Base-by-base conservation (phyloP, 495 filamentous ascomycete species). In the Hypomontagnella monticulosa region DNA sequence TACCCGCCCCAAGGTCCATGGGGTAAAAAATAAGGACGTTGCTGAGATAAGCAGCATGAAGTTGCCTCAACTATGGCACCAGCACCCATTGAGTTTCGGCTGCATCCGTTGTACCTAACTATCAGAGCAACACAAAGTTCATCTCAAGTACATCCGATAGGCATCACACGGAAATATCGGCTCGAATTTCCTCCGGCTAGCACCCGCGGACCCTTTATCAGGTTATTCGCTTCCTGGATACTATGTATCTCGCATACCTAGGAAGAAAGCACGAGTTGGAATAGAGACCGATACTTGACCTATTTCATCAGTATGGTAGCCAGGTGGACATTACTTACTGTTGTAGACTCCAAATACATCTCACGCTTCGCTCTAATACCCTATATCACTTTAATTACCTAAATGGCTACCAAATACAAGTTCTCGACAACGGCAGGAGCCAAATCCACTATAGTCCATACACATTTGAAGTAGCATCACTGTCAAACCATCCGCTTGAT, bases 401-500 rank as follows among this genome's bases (percentile, higher is more conserved):
- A 66, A 20, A 66, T 61, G 50, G 43, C 49, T 46, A 20, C 27
- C 41, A 42, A 40, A 18, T 8, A 12, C 14, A 20, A 16, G 32
- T 23, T 38, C 19, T 54, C 43, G 38, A 18, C n/a, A 37, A 10
- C 33, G 62, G 62, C 55, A 60, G 59, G 62, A 49, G 43, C 63
- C 56, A 56, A 66, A 8, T 49, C 30, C 18, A 30, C 33, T 27
- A 44, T 10, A 20, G 16, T 32, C 19, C 50, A 12, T 43, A 50
- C 12, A 10, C 30, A 10, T 55, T 60, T 56, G 36, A 43, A 56
- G 19, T 11, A 43, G 11, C 11, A 34, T 50, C 36, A 50, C 20
- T 19, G 15, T 23, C 19, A 36, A 8, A 42, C 1, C 4, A 27
- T 27, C 23, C 3, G 23, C 23, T 27, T 6, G 23, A 6, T 27